Evolutionary conservation across 768 basidiomycete species (phyloP), one percentile per base, ranked within the genome.

Genomic region (Phaeotremella fagi): DNA sequence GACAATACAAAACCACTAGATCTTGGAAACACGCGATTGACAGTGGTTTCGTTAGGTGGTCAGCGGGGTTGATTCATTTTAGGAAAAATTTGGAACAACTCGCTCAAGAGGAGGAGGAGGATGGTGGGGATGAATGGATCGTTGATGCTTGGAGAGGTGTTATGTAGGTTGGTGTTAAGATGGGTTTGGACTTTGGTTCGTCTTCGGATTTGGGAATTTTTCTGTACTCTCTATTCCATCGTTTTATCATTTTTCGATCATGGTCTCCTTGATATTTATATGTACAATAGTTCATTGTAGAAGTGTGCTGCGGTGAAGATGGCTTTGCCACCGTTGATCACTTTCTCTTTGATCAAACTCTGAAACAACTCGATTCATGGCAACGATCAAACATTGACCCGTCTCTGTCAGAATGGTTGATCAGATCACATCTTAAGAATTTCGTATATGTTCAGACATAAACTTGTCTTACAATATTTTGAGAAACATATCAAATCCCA

Each of bases 61-160:
- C 38, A 18, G 38, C 38, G 38, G 38, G 38, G 38, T 22, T 41
- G 11, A 41, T 41, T 12, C 38, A 41, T 41, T 41, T 41, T 18
- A 41, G 38, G 18, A 18, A 18, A 7, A 12, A 20, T 11, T 41
- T 41, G 38, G 38, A 41, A 20, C 38, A 41, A 20, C 22, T 41
- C 12, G 38, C 38, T 7, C 7, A 6, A 14, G 38, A 41, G 38
- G 38, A 41, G 18, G 38, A 14, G 11, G 38, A 9, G 20, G 38
- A 41, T 41, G 38, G 38, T 20, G 38, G 38, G 7, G 38, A 41
- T 11, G 38, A 9, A 6, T 41, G 38, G 38, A 6, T 41, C 6
- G 38, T 20, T 41, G 38, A 41, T 41, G 38, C 38, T 41, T 41
- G 38, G 38, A 41, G 38, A 22, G 38, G 38, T 11, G 38, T 41